Evolutionary conservation across 164 flowering plant genomes (phyloP).

Genomic region (Paratinospora sagittata): DNA sequence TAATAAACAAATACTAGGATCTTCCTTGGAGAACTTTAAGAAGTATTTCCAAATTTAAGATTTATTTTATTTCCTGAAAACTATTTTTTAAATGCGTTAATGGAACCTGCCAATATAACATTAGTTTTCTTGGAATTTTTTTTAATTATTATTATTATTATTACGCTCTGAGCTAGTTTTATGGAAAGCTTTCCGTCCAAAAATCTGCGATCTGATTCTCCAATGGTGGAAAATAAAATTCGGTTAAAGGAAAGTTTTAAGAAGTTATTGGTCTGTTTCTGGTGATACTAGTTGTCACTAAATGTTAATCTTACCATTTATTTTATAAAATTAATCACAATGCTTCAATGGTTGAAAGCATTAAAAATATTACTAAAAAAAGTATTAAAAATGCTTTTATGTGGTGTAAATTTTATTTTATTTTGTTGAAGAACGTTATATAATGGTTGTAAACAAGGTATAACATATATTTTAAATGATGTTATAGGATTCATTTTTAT

Average conservation of each 20-base stretch:
- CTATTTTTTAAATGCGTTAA: no score
- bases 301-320: no score
- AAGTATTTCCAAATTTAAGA: no score
- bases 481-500: neutral
- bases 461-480: neutral
- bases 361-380: no score
- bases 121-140: neutral
- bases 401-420: no score
- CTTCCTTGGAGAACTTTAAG: neutral
- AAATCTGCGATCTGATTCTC: neutral
- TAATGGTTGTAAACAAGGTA: neutral
- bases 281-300: neutral
- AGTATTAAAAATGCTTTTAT: neutral
- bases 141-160: no score
- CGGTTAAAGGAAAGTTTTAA: neutral
- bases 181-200: neutral
- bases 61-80: no score
- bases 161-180: neutral
- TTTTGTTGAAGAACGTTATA: neutral
- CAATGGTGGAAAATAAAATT: neutral
- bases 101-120: no score
- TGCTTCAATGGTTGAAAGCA: neutral
- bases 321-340: no score
- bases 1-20: no score
- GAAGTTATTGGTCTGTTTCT: neutral